These are phyloP conservation scores for Trichosporon sp. DNA, from an alignment of 1,284 basidiomycete species.

Conservation along the genomic window DNA sequence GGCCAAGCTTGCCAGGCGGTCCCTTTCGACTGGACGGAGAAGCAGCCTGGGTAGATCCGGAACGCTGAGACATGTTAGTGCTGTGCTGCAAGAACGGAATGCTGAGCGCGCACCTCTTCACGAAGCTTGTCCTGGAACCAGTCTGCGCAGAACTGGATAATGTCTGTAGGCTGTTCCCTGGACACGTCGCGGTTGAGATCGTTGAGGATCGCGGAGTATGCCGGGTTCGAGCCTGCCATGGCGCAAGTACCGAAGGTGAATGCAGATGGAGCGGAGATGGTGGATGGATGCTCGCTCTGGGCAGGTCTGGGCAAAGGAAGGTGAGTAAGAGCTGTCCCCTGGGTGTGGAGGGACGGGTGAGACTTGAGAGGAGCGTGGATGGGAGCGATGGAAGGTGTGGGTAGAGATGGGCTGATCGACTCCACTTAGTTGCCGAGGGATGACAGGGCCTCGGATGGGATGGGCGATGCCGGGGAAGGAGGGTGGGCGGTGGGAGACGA, in stretches of 20 bases:
- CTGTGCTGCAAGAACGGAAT: background rate
- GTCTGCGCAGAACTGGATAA: slow-evolving; percentile 88
- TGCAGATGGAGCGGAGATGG: background rate
- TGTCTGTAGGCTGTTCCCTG: slow-evolving; percentile 78
- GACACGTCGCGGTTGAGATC: slow-evolving; percentile 83
- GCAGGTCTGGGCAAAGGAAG: background rate
- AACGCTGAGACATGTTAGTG: slow-evolving; percentile 8
- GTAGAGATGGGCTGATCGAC: background rate
- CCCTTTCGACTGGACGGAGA: slow-evolving; percentile 36
- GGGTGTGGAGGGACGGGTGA: background rate
- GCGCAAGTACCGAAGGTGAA: background rate
- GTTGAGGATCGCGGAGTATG: slow-evolving; percentile 57
- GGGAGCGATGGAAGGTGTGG: background rate
- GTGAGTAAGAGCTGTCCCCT: background rate
- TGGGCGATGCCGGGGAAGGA: background rate
- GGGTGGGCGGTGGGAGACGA: background rate
- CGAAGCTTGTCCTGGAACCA: slow-evolving; percentile 71
- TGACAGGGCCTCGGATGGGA: background rate
- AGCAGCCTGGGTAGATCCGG: background rate
- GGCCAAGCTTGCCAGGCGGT: slow-evolving; percentile 68
- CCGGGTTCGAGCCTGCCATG: slow-evolving; percentile 13
- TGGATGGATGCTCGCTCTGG: background rate
- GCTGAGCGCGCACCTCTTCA: slow-evolving; percentile 41
- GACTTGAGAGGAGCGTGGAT: background rate
- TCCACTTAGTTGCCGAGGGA: background rate